Percentiles rank a stretch among this genome's conserved stretches.
Evolutionary conservation across 2,329 filamentous ascomycete genomes (phyloP).

Genomic region (Penicillium sp.): DNA sequence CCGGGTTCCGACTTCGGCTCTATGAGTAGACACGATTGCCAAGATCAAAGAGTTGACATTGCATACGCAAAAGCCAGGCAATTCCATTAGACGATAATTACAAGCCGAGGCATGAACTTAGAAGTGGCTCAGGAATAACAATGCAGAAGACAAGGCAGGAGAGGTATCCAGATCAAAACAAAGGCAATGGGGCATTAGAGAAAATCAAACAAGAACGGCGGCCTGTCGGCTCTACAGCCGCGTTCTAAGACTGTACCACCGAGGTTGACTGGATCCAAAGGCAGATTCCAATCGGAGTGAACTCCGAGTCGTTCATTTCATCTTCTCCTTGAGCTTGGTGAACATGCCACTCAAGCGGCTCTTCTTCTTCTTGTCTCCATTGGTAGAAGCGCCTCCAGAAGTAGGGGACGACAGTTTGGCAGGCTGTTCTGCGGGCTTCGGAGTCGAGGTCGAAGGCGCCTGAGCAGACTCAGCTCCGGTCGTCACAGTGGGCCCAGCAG

Average conservation of each 20-base stretch:
- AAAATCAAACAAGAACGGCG: slow-evolving; percentile 1
- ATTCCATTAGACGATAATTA: slow-evolving; percentile 16
- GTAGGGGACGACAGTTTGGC: slow-evolving; percentile 15
- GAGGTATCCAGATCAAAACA: slow-evolving; percentile 27
- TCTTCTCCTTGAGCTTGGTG: slow-evolving; percentile 53
- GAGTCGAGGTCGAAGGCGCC: slow-evolving; percentile 19
- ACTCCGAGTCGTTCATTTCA: slow-evolving; percentile 34
- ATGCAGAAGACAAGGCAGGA: slow-evolving; percentile 23
- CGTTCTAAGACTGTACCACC: slow-evolving; percentile 7
- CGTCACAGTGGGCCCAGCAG: slow-evolving; percentile 22
- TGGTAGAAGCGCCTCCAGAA: slow-evolving; percentile 22
- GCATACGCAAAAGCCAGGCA: slow-evolving; percentile 4
- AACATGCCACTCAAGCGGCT: slow-evolving; percentile 62
- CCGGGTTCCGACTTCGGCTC: slow-evolving; percentile 6
- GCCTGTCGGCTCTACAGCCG: slow-evolving; percentile 1
- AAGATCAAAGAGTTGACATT: neutral
- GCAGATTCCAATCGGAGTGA: neutral
- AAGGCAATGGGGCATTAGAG: slow-evolving; percentile 10
- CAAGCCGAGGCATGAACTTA: slow-evolving; percentile 18
- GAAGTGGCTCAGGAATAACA: slow-evolving; percentile 22
- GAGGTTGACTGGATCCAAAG: neutral
- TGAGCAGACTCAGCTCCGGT: slow-evolving; percentile 23
- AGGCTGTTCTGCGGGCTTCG: slow-evolving; percentile 17
- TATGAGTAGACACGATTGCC: neutral
- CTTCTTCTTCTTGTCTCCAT: slow-evolving; percentile 53